Conservation (phyloP, 345 rosid species). For the Euclidium syriacum region DNA sequence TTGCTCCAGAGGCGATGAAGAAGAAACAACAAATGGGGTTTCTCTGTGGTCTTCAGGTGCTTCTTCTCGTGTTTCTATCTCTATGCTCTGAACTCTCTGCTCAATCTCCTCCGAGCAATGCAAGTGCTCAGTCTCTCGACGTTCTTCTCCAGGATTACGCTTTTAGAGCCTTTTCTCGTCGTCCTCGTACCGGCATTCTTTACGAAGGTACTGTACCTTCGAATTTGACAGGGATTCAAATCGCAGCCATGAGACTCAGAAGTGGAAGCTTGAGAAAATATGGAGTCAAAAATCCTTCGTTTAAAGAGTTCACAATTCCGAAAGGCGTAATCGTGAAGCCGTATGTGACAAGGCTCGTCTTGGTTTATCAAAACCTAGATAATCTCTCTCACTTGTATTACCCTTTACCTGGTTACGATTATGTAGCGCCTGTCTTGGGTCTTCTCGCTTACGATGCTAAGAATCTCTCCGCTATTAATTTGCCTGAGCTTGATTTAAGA, state of each 20-base stretch:
- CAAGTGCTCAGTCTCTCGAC: constrained; percentile 51
- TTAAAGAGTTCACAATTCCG: constrained; percentile 63
- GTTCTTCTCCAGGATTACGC: constrained; percentile 88
- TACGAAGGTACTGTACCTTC: constrained; percentile 57
- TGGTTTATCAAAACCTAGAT: constrained; percentile 86
- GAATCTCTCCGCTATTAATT: constrained; percentile 54
- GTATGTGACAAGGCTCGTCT: constrained; percentile 75
- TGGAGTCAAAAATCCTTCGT: constrained; percentile 45
- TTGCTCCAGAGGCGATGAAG: constrained; percentile 22
- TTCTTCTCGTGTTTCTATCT: constrained; percentile 27
- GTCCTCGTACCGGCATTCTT: constrained; percentile 64
- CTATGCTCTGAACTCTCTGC: constrained; percentile 26
- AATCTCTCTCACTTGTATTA: constrained; percentile 68
- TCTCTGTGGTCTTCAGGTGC: constrained; percentile 52
- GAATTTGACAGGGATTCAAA: constrained; percentile 60
- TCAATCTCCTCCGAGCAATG: constrained; percentile 38
- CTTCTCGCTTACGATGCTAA: constrained; percentile 79
- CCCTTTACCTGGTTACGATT: constrained; percentile 47
- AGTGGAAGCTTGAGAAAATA: constrained; percentile 69
- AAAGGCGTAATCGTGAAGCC: constrained; percentile 41
- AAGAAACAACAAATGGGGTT: constrained; percentile 57
- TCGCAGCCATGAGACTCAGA: constrained; percentile 78
- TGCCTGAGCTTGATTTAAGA: constrained; percentile 41
- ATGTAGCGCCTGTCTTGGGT: constrained; percentile 71
- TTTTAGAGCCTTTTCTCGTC: constrained; percentile 48